Percentiles rank a stretch among this genome's conserved stretches.
Conservation (phyloP, 495 filamentous ascomycete genomes). For the Tirmania nivea region DNA sequence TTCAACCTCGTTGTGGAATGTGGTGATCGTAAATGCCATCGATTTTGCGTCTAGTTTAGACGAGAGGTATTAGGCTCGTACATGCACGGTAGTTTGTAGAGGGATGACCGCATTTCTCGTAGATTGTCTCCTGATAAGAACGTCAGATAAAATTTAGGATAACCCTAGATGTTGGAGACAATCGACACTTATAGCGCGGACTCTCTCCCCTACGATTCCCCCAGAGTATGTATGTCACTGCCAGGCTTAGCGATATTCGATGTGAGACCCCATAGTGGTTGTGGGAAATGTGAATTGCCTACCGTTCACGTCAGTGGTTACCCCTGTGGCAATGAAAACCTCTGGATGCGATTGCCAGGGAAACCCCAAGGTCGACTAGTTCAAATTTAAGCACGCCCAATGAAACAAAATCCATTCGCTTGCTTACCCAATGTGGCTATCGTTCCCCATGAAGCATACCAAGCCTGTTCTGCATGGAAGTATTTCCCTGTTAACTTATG, state of each 20-base stretch:
- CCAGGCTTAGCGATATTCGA: neutral
- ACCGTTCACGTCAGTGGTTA: constrained; percentile 85
- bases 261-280: neutral
- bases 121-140: neutral
- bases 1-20: constrained; percentile 53
- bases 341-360: constrained; percentile 74
- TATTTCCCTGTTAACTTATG: no score
- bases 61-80: neutral
- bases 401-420: neutral
- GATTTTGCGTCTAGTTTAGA: constrained; percentile 58
- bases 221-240: constrained; percentile 85
- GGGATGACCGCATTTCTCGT: neutral
- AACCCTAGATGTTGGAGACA: neutral
- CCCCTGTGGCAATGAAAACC: constrained; percentile 75
- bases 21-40: constrained; percentile 66
- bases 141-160: neutral
- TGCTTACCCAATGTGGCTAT: constrained; percentile 66
- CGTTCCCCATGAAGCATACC: constrained; percentile 85
- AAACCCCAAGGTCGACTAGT: constrained; percentile 69
- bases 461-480: constrained; percentile 49
- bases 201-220: constrained; percentile 56
- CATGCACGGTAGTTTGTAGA: neutral
- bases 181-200: constrained; percentile 28
- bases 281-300: constrained; percentile 7
- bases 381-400: no score